Evolutionary conservation across 2,329 filamentous ascomycete species (phyloP).

Genomic region (Colletotrichum lini): DNA sequence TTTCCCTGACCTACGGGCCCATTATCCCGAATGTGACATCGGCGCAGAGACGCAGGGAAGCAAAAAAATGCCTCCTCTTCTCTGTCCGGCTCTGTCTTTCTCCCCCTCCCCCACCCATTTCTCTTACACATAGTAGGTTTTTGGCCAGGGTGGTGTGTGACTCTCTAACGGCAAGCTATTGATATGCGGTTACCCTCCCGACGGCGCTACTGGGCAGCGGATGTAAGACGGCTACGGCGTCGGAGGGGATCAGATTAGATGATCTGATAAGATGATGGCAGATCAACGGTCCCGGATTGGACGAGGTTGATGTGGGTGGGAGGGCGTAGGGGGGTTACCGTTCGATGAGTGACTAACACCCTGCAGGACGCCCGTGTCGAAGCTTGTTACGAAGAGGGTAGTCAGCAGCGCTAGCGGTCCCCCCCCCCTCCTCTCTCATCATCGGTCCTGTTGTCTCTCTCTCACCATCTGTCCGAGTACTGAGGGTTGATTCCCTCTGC

Average conservation of each 20-base stretch:
- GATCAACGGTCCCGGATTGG: slow-evolving; percentile 27
- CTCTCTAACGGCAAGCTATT: not conserved
- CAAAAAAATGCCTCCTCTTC: not conserved
- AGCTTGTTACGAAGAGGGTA: slow-evolving; percentile 8
- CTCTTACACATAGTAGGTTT: no score
- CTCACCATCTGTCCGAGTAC: no score
- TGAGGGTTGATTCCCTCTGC: not conserved
- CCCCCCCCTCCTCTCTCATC: not conserved
- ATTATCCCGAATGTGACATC: not conserved
- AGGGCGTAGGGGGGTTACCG: not conserved
- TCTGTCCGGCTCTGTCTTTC: no score
- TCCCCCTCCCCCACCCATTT: no score
- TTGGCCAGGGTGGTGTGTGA: not conserved
- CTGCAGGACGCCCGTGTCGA: slow-evolving; percentile 13
- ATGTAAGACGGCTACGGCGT: not conserved
- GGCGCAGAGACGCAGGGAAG: not conserved
- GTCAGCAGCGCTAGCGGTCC: not conserved
- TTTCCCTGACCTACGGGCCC: not conserved
- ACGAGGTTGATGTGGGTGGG: not conserved
- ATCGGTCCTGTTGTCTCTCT: not conserved
- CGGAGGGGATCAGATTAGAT: slow-evolving; percentile 35
- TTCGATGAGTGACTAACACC: slow-evolving; percentile 24
- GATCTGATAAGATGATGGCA: slow-evolving; percentile 37
- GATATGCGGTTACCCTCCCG: not conserved
- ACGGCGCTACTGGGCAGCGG: not conserved